Evolutionary conservation across 495 filamentous ascomycete species (phyloP).

Genomic region (Talaromyces liani): DNA sequence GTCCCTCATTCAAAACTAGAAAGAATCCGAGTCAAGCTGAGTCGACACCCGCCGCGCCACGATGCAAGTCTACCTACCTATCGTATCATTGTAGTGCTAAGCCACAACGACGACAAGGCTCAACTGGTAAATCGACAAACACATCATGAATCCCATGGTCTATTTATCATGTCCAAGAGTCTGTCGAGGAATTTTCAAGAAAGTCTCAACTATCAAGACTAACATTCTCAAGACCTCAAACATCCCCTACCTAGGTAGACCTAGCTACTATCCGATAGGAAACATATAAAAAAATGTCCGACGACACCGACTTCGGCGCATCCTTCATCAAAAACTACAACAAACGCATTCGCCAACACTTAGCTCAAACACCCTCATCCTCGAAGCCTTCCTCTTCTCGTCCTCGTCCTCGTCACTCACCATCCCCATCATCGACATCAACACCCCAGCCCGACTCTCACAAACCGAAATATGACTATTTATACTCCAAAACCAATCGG

Average conservation of each 20-base stretch:
- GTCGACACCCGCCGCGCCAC: too few relatives aligned
- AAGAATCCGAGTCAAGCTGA: too few relatives aligned
- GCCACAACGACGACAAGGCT: too few relatives aligned
- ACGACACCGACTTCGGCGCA: not conserved
- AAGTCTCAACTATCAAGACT: too few relatives aligned
- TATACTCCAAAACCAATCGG: not conserved
- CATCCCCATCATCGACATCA: not conserved
- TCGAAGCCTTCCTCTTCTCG: not conserved
- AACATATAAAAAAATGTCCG: not conserved
- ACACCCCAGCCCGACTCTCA: not conserved
- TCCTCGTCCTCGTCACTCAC: not conserved
- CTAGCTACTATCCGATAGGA: not conserved
- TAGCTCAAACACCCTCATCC: not conserved
- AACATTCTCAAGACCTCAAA: not conserved
- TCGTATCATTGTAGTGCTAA: too few relatives aligned
- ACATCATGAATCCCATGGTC: too few relatives aligned
- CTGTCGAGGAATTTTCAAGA: too few relatives aligned
- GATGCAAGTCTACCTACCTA: too few relatives aligned
- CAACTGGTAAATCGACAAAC: too few relatives aligned
- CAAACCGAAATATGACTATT: not conserved
- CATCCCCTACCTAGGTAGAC: too few relatives aligned
- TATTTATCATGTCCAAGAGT: too few relatives aligned
- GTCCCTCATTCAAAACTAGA: too few relatives aligned
- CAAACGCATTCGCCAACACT: not conserved
- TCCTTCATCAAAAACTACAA: constrained; percentile 3